A percentile compares a stretch with the other conserved stretches of the same genome.
These are phyloP conservation scores for Penicillium sp. DNA, from an alignment of 2,329 filamentous ascomycete species.

Conservation along the genomic window DNA sequence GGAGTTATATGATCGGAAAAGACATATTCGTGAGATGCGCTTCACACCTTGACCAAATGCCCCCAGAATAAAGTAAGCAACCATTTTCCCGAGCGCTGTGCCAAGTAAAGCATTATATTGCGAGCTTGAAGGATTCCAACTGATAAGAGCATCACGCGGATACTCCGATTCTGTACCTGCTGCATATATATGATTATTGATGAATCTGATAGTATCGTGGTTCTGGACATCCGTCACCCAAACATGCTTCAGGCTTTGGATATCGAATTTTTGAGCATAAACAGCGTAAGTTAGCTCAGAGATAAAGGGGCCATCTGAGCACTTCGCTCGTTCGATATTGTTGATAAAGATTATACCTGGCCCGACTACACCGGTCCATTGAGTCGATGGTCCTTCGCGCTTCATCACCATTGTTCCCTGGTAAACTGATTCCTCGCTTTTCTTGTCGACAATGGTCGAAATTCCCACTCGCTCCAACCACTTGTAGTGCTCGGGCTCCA, in stretches of 20 bases:
- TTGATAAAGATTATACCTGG: constrained; percentile 6
- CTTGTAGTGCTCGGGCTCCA: background rate
- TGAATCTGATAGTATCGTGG: background rate
- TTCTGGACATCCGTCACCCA: background rate
- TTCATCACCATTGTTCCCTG: background rate
- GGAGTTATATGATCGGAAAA: background rate
- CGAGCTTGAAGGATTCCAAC: constrained; percentile 2
- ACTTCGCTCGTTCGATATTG: background rate
- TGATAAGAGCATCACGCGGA: background rate
- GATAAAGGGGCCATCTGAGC: background rate
- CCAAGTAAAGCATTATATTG: constrained; percentile 11
- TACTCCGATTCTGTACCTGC: background rate
- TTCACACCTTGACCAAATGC: constrained; percentile 7
- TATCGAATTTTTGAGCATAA: background rate
- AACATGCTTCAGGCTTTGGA: background rate
- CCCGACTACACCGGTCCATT: constrained; percentile 1
- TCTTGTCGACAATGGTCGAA: background rate
- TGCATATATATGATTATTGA: background rate
- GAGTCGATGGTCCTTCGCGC: background rate
- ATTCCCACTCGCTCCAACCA: background rate
- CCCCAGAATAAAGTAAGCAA: constrained; percentile 2
- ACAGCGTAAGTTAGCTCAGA: constrained; percentile 3
- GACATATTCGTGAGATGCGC: constrained; percentile 5
- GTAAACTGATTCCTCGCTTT: background rate
- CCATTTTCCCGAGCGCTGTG: constrained; percentile 9